These are phyloP conservation scores for Chlorella ohadii DNA, from an alignment of 139 green algal genomes.

Conservation along the genomic window DNA sequence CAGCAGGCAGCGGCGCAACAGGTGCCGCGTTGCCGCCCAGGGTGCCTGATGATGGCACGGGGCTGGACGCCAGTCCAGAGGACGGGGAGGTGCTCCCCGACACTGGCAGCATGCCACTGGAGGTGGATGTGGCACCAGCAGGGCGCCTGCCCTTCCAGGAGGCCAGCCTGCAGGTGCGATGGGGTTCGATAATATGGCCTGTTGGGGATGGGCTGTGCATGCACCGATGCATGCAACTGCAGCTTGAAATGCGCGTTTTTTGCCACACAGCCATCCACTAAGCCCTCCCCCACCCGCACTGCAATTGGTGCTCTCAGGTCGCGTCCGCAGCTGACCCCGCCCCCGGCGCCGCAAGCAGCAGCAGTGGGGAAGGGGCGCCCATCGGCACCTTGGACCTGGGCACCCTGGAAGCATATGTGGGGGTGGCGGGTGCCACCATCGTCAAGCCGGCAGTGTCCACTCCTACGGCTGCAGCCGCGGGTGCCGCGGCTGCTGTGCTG, in stretches of 20 bases:
- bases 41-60: too few relatives aligned
- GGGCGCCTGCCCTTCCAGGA: slow-evolving; percentile 52
- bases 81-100: not conserved
- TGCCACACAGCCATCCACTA: too few relatives aligned
- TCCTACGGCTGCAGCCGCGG: not conserved
- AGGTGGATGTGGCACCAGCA: slow-evolving; percentile 42
- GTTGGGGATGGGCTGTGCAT: not conserved
- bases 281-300: too few relatives aligned
- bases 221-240: too few relatives aligned
- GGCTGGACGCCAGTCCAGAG: not conserved
- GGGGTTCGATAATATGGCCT: not conserved
- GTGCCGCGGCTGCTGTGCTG: slow-evolving; percentile 3
- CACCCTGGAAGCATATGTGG: slow-evolving; percentile 41
- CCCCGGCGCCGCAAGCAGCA: not conserved
- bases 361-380: slow-evolving; percentile 35
- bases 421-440: slow-evolving; percentile 37
- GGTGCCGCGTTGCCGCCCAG: too few relatives aligned
- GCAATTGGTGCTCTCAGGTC: too few relatives aligned
- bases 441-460: slow-evolving; percentile 24
- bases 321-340: not conserved
- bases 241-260: too few relatives aligned
- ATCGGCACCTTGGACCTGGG: slow-evolving; percentile 38
- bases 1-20: not conserved
- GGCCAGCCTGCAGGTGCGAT: slow-evolving; percentile 32
- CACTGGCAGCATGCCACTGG: not conserved